Percentiles rank a stretch among this genome's conserved stretches.
Conservation (phyloP, 257 asterid genomes). For the Gentiana straminea region DNA sequence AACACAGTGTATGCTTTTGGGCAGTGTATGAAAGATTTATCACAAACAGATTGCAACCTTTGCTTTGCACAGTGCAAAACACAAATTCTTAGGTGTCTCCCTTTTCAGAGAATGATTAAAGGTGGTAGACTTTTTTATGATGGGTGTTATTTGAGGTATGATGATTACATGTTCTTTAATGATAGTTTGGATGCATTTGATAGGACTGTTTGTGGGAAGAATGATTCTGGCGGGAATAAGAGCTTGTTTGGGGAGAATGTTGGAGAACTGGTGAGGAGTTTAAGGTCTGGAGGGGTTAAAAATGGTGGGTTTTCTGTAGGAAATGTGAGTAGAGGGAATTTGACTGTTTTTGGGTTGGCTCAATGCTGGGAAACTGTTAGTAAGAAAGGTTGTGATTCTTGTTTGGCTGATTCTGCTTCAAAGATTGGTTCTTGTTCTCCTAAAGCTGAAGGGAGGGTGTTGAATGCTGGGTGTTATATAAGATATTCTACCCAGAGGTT, state of each 20-base stretch:
- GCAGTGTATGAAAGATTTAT: constrained; percentile 57
- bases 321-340: constrained; percentile 27
- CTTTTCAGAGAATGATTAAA: constrained; percentile 32
- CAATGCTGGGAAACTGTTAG: constrained; percentile 69
- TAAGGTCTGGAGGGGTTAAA: constrained; percentile 29
- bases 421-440: constrained; percentile 40
- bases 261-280: constrained; percentile 30
- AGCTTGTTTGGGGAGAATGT: constrained; percentile 30
- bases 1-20: constrained; percentile 48
- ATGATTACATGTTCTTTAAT: constrained; percentile 45
- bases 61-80: constrained; percentile 53
- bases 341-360: constrained; percentile 60
- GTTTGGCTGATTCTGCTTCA: constrained; percentile 34
- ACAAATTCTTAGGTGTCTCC: constrained; percentile 36
- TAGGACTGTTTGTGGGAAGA: constrained; percentile 33
- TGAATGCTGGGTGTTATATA: constrained; percentile 63
- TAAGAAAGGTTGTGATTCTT: constrained; percentile 32
- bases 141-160: constrained; percentile 59
- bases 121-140: constrained; percentile 50
- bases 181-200: constrained; percentile 44
- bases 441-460: constrained; percentile 47
- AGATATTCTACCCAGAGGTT: constrained; percentile 53
- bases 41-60: constrained; percentile 47
- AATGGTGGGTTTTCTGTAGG: constrained; percentile 49
- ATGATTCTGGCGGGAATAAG: constrained; percentile 37